Conservation (phyloP, 805 yeast species). For the Danielia reshetovae region DNA sequence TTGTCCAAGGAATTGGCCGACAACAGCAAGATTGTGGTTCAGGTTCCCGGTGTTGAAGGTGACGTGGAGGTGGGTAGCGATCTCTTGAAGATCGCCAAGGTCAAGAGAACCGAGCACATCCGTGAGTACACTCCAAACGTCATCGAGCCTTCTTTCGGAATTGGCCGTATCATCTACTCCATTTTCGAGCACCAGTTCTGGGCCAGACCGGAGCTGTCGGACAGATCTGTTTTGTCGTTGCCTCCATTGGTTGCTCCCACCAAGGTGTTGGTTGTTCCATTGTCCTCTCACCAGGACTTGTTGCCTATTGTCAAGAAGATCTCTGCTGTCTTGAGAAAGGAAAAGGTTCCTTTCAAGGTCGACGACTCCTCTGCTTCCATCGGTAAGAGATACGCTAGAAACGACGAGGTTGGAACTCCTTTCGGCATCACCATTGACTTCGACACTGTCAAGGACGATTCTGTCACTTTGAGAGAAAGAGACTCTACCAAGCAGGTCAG, state of each 20-base stretch:
- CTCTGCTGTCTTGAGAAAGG: constrained; percentile 65
- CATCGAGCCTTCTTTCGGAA: constrained; percentile 98
- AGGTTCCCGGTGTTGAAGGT: constrained; percentile 56
- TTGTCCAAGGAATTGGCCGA: constrained; percentile 63
- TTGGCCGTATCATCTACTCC: constrained; percentile 93
- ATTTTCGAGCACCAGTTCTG: constrained; percentile 93
- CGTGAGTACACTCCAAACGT: constrained; percentile 97
- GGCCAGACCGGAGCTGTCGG: constrained; percentile 86
- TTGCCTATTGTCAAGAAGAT: constrained; percentile 70
- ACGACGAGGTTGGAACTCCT: constrained; percentile 98
- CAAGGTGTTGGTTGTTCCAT: constrained; percentile 91
- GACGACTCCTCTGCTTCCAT: constrained; percentile 97
- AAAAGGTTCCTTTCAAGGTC: constrained; percentile 88
- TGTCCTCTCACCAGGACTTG: constrained; percentile 78
- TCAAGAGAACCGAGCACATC: constrained; percentile 78
- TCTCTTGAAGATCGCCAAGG: constrained; percentile 72
- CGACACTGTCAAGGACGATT: constrained; percentile 80
- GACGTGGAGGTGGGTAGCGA: constrained; percentile 66
- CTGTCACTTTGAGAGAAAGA: constrained; percentile 95
- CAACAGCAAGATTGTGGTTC: constrained; percentile 61
- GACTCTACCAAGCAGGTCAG: constrained; percentile 96
- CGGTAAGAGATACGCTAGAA: constrained; percentile 97
- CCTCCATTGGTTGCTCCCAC: constrained; percentile 97
- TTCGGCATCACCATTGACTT: constrained; percentile 97
- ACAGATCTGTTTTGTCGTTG: constrained; percentile 82